A percentile compares a stretch with the other conserved stretches of the same genome.
These are phyloP conservation scores for Biscogniauxia sp. DNA, from an alignment of 2,329 filamentous ascomycete species.

Conservation along the genomic window DNA sequence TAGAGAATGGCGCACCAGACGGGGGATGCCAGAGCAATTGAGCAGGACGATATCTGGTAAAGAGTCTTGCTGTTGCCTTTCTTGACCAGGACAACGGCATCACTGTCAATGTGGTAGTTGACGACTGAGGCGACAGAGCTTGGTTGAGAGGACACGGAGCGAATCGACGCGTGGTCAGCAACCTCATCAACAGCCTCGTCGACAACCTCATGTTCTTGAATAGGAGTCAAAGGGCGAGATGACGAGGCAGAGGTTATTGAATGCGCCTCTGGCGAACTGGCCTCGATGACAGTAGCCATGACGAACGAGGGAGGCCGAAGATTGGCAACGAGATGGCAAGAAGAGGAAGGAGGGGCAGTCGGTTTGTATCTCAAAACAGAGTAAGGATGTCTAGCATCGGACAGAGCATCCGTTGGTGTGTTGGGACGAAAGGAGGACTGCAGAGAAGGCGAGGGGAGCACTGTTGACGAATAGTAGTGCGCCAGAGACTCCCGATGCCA, in stretches of 20 bases:
- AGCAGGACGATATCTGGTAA: slow-evolving; percentile 19
- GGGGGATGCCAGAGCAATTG: slow-evolving; percentile 19
- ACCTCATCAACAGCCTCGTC: background rate
- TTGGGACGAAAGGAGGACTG: too few species aligned
- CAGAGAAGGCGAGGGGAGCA: too few species aligned
- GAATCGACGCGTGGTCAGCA: background rate
- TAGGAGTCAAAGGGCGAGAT: background rate
- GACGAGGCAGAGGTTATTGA: background rate
- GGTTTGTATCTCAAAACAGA: too few species aligned
- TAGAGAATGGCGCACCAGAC: slow-evolving; percentile 22
- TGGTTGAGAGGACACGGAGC: background rate
- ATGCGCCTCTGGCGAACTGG: background rate
- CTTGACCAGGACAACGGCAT: slow-evolving; percentile 6
- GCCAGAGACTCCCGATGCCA: too few species aligned
- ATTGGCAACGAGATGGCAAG: background rate
- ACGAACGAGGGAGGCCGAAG: background rate
- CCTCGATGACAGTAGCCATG: background rate
- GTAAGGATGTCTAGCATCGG: too few species aligned
- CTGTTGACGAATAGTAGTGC: too few species aligned
- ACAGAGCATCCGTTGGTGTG: too few species aligned
- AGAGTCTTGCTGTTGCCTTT: background rate
- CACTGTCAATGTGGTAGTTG: slow-evolving; percentile 12
- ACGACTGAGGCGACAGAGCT: slow-evolving; percentile 7
- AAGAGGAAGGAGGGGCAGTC: too few species aligned
- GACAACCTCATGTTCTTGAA: background rate